Percentiles rank a stretch among this genome's conserved stretches.
phyloP scores from a whole-genome alignment of 1,284 basidiomycete species.

The Sporisorium graminicola region DNA sequence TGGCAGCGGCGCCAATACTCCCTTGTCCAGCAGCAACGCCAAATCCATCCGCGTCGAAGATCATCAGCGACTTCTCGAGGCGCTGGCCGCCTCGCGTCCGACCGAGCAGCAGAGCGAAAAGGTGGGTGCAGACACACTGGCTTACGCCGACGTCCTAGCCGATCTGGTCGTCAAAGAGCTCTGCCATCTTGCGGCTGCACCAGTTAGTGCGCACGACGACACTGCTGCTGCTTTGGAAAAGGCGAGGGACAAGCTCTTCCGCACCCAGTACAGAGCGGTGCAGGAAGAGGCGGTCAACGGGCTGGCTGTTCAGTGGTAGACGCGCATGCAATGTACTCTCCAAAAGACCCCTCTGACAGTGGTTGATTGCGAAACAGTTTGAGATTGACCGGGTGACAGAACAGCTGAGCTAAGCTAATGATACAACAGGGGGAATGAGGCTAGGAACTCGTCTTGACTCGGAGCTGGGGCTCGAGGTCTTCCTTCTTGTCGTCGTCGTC shows the following conservation, averaged over 20 bases:
- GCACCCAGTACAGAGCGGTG: slow-evolving; percentile 87
- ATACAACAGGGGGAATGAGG: background rate
- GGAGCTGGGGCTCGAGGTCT: background rate
- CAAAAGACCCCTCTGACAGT: background rate
- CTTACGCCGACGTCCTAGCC: slow-evolving; percentile 72
- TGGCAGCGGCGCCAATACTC: slow-evolving; percentile 34
- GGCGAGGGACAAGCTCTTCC: slow-evolving; percentile 74
- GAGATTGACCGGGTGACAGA: background rate
- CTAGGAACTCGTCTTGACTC: slow-evolving; percentile 7
- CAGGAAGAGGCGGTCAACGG: slow-evolving; percentile 84
- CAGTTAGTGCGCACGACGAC: slow-evolving; percentile 27
- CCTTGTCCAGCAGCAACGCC: slow-evolving; percentile 29
- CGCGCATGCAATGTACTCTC: background rate
- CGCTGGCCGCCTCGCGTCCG: slow-evolving; percentile 1
- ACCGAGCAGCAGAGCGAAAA: background rate
- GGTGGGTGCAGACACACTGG: slow-evolving; percentile 21
- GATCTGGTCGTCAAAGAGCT: slow-evolving; percentile 72
- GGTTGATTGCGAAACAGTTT: background rate
- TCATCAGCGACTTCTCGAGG: slow-evolving; percentile 33
- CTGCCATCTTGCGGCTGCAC: slow-evolving; percentile 52
- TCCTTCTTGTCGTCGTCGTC: slow-evolving; percentile 17
- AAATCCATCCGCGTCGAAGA: slow-evolving; percentile 32
- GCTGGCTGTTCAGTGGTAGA: slow-evolving; percentile 84
- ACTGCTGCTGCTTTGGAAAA: slow-evolving; percentile 72
- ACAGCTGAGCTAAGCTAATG: background rate